Evolutionary conservation across 2,329 filamentous ascomycete genomes (phyloP), one percentile per base, ranked within the genome.

Genomic region (Hypoxylon sp.): DNA sequence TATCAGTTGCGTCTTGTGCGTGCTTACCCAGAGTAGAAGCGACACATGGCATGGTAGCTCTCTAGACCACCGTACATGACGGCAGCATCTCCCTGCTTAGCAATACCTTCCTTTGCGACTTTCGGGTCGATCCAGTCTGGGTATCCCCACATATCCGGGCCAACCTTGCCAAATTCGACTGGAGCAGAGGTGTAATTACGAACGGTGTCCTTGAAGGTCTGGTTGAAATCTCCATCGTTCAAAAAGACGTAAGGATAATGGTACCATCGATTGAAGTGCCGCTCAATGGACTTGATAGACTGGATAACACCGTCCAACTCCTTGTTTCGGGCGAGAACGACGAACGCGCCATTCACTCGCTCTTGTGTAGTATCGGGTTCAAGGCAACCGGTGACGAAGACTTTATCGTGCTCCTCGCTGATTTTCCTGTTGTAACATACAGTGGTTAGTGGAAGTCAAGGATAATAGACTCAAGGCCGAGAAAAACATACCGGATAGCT

Each of bases 41-140:
- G 89, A 79, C 96, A 99, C 96, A 99, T 99, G 81, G 96, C 91
- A 76, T 99, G 96, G 78, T 99, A 99, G 81, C 94, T 97, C 80
- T 98, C 96, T 85, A 99, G 91, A 48, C 96, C 96, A 78, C 96
- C 96, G 78, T 98, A 99, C 96, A 99, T 99, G 83, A 99, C 97
- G 48, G 96, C 96, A 53, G 90, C 90, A 79, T 99, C 96, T 70
- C 96, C 96, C 80, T 99, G 96, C 82, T 97, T 97, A 57, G 92
- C 89, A 75, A 99, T 97, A 65, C 95, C 95, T 80, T 99, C 96
- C 81, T 94, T 94, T 70, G 94, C 95, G 56, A 97, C 93, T 78
- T 96, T 94, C 72, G 89, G 88, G 77, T 99, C 94, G 55, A 96
- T 92, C 96, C 96, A 99, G 74, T 97, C 94, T 5, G 96, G 96